Percentiles rank a stretch among this genome's conserved stretches.
Evolutionary conservation across 768 basidiomycete genomes (phyloP).

Genomic region (Leccinum rimulosum): DNA sequence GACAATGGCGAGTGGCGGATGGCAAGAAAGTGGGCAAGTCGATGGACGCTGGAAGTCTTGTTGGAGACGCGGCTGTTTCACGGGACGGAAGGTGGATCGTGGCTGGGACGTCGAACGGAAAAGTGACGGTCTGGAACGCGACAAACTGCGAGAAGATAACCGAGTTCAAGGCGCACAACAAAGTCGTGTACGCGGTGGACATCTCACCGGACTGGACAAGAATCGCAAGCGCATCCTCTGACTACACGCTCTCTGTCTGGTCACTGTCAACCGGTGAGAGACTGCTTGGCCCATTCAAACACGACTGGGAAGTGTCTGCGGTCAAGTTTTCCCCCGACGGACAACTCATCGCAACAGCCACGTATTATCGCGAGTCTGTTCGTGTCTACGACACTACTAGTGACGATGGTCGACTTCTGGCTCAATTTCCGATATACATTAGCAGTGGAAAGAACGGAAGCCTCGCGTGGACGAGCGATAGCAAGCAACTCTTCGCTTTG

Average conservation of each 20-base stretch:
- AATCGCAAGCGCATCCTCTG: neutral
- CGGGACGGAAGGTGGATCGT: neutral
- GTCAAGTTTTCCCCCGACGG: neutral
- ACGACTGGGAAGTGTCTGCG: neutral
- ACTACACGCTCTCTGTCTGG: neutral
- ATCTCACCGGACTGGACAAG: neutral
- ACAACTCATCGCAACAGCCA: neutral
- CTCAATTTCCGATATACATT: neutral
- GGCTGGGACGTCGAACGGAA: neutral
- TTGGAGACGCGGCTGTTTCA: neutral
- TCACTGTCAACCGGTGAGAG: neutral
- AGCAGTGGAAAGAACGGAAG: neutral
- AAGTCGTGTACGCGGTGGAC: neutral
- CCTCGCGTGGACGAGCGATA: neutral
- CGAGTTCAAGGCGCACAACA: neutral
- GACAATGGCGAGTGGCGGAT: neutral
- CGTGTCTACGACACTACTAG: neutral
- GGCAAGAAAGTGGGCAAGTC: neutral
- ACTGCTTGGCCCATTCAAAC: neutral
- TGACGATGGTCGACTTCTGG: neutral
- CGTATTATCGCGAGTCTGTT: neutral
- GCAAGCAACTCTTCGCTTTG: neutral
- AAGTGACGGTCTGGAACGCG: neutral
- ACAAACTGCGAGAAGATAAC: neutral
- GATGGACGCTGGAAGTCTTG: neutral